Conservation (phyloP, 306 rosid genomes). For the Dalbergia oliveri region DNA sequence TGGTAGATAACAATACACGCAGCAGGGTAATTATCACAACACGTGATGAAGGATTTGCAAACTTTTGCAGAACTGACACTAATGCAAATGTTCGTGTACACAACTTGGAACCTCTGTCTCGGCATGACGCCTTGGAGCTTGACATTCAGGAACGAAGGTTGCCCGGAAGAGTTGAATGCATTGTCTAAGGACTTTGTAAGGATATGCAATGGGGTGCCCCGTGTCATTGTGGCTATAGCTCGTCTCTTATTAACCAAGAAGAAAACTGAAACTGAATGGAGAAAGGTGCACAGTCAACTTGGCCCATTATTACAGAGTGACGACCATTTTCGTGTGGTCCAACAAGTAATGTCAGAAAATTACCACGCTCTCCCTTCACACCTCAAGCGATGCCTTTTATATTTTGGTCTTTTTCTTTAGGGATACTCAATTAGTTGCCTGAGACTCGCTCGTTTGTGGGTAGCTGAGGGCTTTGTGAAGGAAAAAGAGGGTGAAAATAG, state of each 20-base stretch:
- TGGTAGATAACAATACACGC: too few species aligned
- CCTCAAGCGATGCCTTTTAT: slow-evolving; percentile 40
- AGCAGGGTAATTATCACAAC: too few species aligned
- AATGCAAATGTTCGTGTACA: too few species aligned
- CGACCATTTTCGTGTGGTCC: background rate
- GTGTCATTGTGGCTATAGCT: background rate
- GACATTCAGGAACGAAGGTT: background rate
- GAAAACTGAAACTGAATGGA: slow-evolving; percentile 17
- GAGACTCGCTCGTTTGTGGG: slow-evolving; percentile 27
- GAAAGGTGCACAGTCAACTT: background rate
- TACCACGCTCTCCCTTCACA: slow-evolving; percentile 30
- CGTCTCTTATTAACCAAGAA: slow-evolving; percentile 23
- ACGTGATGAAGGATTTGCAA: too few species aligned
- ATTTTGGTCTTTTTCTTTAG: slow-evolving; percentile 38
- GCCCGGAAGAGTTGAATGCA: background rate
- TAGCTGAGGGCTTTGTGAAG: slow-evolving; percentile 32
- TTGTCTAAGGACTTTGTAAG: background rate
- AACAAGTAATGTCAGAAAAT: background rate
- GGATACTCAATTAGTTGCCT: slow-evolving; percentile 17
- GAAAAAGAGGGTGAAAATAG: background rate
- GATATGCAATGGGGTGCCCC: too few species aligned
- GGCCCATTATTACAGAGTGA: background rate
- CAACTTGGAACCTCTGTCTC: too few species aligned
- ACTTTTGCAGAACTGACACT: too few species aligned
- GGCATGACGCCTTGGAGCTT: too few species aligned